Evolutionary conservation across 1,139 yeast genomes (phyloP), one percentile per base, ranked within the genome.

Genomic region (Pichia kudriavzevii): DNA sequence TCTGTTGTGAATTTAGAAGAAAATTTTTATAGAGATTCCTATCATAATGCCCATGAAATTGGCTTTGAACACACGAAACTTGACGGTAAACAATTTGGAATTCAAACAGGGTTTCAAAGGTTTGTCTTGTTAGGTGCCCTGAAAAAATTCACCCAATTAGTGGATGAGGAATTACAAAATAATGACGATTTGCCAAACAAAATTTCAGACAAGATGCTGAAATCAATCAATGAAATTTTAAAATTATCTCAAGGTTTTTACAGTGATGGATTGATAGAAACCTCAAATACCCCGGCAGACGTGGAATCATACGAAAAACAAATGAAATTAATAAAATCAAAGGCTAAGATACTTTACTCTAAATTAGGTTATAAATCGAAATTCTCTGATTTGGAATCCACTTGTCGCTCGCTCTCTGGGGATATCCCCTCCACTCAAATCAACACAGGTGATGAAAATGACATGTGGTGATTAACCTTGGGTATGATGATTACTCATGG

Each of bases 21-120:
- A 22, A 61, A 66, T 22, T 65, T 58, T 45, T 72, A 72, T 46
- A 49, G 59, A 17, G 59, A 63, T 36, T 77, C 78, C 1, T 70
- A 54, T 44, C 39, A 48, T 32, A 73, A 69, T 38, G 78, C 78
- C 2, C 44, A 55, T 60, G 16, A 74, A 66, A 34, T 63, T 55
- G 28, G 38, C 7, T 9, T 22, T 10, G 20, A 28, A 5, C 61
- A 64, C 28, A 72, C 69, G 42, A 57, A 50, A 28, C 42, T 55
- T 4, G 79, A 72, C 45, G 79, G 79, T 1, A 71, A 69, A 48
- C 69, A 69, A 43, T 66, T 63, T 40, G 79, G 79, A 0, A 66
- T 67, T 37, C 79, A 73, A 47, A 72, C 79, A 0, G 79, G 78
- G 2, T 72, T 69, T 45, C 79, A 73, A 49, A 50, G 76, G 36